Percentiles rank a stretch among this genome's conserved stretches.
Evolutionary conservation across 225 moss, liverwort and hornwort genomes (phyloP).

Genomic region (Thuidium tamariscinum): DNA sequence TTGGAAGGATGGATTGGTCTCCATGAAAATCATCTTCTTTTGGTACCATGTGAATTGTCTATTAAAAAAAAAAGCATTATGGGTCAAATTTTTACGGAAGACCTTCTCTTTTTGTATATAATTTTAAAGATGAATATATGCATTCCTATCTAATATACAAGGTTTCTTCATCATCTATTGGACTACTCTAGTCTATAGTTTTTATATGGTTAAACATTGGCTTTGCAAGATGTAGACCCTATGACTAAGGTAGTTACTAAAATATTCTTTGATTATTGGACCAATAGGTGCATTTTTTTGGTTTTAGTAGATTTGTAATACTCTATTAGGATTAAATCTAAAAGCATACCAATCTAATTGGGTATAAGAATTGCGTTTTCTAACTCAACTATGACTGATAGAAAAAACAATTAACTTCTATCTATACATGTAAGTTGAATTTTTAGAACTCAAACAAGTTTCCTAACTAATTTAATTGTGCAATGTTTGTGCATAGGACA

Average conservation of each 20-base stretch:
- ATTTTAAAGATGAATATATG: background rate
- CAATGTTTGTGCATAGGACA: accelerated
- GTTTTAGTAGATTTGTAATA: accelerated
- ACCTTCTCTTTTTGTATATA: background rate
- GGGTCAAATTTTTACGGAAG: background rate
- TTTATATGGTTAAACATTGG: too few species aligned
- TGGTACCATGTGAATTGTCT: accelerated
- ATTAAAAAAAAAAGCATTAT: background rate
- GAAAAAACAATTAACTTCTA: too few species aligned
- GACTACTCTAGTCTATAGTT: accelerated
- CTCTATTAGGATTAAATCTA: accelerated
- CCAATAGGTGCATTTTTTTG: background rate
- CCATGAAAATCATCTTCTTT: accelerated
- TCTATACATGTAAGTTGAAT: accelerated
- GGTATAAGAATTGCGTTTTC: background rate
- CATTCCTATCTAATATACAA: background rate
- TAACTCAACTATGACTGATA: background rate
- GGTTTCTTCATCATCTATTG: accelerated
- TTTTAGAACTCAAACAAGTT: background rate
- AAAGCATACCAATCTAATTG: accelerated
- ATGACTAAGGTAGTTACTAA: background rate
- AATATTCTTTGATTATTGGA: background rate
- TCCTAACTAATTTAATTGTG: background rate
- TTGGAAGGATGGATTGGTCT: background rate
- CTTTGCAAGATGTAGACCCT: accelerated